Percentiles rank a stretch among this genome's conserved stretches.
phyloP scores from a whole-genome alignment of 805 yeast genomes.

The Cyberlindnera mycetangii region DNA sequence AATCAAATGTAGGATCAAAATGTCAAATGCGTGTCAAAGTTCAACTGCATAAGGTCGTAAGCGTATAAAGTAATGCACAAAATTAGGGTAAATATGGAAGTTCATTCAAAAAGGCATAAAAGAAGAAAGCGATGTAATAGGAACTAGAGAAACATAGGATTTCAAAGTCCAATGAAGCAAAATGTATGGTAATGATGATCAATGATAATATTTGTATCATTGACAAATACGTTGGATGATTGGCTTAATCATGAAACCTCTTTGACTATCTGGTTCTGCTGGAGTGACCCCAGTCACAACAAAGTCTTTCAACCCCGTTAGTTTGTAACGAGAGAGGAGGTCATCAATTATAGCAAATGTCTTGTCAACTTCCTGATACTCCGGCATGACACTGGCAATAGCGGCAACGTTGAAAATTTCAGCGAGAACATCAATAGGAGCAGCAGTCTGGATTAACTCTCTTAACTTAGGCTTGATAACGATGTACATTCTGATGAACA shows the following conservation, averaged over 20 bases:
- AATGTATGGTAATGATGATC: no score
- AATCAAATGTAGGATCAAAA: not conserved
- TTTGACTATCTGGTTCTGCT: not conserved
- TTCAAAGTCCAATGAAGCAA: no score
- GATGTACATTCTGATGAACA: slow-evolving; percentile 33
- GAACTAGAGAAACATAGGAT: no score
- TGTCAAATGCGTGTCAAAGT: not conserved
- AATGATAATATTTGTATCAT: no score
- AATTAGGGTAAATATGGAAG: not conserved
- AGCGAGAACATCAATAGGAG: slow-evolving; percentile 27
- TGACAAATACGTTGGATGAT: slow-evolving; percentile 11
- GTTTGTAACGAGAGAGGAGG: slow-evolving; percentile 8
- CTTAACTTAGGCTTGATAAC: slow-evolving; percentile 32
- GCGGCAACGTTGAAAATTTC: slow-evolving; percentile 32
- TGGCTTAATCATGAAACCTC: slow-evolving; percentile 11
- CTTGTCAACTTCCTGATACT: slow-evolving; percentile 16
- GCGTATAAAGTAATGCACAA: slow-evolving; percentile 4
- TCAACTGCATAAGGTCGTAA: slow-evolving; percentile 1
- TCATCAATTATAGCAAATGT: slow-evolving; percentile 5
- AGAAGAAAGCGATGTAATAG: not conserved
- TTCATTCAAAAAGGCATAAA: not conserved
- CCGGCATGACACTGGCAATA: slow-evolving; percentile 29
- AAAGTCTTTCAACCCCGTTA: slow-evolving; percentile 7
- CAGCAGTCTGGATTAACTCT: slow-evolving; percentile 15
- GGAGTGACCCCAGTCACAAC: not conserved